Conservation (phyloP, 2,329 filamentous ascomycete species). For the Daldinia eschscholtzii region DNA sequence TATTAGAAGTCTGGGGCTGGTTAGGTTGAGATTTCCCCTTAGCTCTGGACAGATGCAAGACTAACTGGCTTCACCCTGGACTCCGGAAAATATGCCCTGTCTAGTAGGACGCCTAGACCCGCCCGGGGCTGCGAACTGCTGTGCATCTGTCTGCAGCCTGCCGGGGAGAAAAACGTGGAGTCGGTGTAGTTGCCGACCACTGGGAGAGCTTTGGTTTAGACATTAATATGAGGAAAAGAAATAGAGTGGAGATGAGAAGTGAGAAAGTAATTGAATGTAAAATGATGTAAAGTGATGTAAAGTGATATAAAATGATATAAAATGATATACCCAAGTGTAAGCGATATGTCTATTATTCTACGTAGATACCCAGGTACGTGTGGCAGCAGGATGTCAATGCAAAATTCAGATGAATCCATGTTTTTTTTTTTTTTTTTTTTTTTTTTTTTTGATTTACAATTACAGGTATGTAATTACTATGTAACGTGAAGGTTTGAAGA, state of each 20-base stretch:
- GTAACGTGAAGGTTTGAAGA: background rate
- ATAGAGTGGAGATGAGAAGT: background rate
- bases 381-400: background rate
- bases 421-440: no score
- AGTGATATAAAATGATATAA: no score
- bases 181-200: constrained; percentile 36
- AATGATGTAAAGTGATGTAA: background rate
- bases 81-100: constrained; percentile 5
- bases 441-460: no score
- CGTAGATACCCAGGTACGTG: background rate
- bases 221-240: background rate
- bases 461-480: no score
- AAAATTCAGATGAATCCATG: background rate
- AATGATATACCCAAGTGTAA: background rate
- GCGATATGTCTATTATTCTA: constrained; percentile 14
- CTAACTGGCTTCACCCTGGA: constrained; percentile 9
- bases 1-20: constrained; percentile 15
- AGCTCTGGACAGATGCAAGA: constrained; percentile 11
- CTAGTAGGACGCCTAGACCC: constrained; percentile 14
- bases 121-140: constrained; percentile 44
- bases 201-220: constrained; percentile 16
- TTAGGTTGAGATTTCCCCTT: constrained; percentile 7
- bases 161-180: constrained; percentile 44
- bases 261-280: background rate
- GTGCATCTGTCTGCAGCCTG: constrained; percentile 32